Percentiles rank a stretch among this genome's conserved stretches.
phyloP scores from a whole-genome alignment of 1,139 yeast genomes.

The Kluyveromyces sp. region DNA sequence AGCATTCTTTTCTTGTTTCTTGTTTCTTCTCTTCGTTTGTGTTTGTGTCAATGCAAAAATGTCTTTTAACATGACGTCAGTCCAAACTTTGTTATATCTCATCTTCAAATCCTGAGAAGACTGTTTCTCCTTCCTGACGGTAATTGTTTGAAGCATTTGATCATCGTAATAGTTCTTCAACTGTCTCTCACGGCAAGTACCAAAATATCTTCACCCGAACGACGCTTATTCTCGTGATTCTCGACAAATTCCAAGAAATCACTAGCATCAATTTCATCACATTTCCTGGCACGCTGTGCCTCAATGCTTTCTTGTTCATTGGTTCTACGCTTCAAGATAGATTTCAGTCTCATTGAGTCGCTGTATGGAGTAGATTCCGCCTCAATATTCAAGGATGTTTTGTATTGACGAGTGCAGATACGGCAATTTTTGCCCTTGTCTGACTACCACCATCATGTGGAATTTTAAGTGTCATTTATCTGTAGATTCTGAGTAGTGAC shows the following conservation, averaged over 20 bases:
- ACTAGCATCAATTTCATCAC: constrained; percentile 21
- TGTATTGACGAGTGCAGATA: background rate
- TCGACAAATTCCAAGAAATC: constrained; percentile 18
- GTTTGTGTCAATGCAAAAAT: too few species aligned
- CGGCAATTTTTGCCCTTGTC: too few species aligned
- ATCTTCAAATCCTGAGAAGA: constrained; percentile 6
- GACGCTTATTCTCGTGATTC: constrained; percentile 17
- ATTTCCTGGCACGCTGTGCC: constrained; percentile 17
- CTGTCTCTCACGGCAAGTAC: constrained; percentile 22
- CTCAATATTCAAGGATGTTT: background rate
- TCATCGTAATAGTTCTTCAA: constrained; percentile 19
- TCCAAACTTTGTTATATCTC: background rate
- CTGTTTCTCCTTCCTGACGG: constrained; percentile 2
- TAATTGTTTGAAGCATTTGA: constrained; percentile 14
- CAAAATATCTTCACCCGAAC: constrained; percentile 16
- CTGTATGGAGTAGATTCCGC: background rate
- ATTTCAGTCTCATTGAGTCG: constrained; percentile 5
- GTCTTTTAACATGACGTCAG: background rate
- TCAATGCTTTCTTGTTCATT: constrained; percentile 19
- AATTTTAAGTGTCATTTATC: constrained; percentile 5
- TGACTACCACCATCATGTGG: background rate
- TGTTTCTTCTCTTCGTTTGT: too few species aligned
- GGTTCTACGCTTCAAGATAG: constrained; percentile 20
- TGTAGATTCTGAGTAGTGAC: constrained; percentile 5
- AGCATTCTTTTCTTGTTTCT: background rate